Conservation (phyloP, 257 asterid species). For the Cynanchum wilfordii region DNA sequence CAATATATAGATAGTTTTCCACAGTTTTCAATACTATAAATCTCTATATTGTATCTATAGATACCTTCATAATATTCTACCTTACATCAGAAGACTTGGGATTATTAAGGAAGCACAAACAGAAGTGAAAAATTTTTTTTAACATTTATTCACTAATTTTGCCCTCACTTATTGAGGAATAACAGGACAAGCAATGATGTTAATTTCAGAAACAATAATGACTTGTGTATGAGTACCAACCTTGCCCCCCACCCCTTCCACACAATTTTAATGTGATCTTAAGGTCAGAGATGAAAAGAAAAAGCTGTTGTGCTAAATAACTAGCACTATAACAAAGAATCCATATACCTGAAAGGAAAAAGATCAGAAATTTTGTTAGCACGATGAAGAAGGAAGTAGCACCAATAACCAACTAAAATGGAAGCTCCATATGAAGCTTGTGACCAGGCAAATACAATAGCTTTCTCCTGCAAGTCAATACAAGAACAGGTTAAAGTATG, state of each 20-base stretch:
- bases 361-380: constrained; percentile 45
- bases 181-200: not conserved
- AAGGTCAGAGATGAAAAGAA: not conserved
- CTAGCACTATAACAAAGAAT: constrained; percentile 4
- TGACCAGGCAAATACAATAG: constrained; percentile 70
- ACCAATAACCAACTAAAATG: constrained; percentile 84
- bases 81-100: not conserved
- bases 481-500: constrained; percentile 14
- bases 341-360: constrained; percentile 74
- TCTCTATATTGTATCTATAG: not conserved
- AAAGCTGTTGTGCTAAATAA: not conserved
- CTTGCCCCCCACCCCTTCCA: not conserved
- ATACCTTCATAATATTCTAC: not conserved
- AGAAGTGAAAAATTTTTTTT: not conserved
- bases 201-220: not conserved
- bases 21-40: not conserved
- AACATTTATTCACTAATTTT: not conserved
- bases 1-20: not conserved
- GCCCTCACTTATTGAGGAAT: not conserved
- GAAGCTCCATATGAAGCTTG: constrained; percentile 83
- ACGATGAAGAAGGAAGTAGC: constrained; percentile 58
- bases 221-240: not conserved
- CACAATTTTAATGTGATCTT: not conserved
- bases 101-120: not conserved
- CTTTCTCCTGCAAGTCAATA: constrained; percentile 67